A percentile compares a stretch with the other conserved stretches of the same genome.
These are phyloP conservation scores for Salix purpurea DNA, from an alignment of 345 rosid genomes.

Conservation along the genomic window DNA sequence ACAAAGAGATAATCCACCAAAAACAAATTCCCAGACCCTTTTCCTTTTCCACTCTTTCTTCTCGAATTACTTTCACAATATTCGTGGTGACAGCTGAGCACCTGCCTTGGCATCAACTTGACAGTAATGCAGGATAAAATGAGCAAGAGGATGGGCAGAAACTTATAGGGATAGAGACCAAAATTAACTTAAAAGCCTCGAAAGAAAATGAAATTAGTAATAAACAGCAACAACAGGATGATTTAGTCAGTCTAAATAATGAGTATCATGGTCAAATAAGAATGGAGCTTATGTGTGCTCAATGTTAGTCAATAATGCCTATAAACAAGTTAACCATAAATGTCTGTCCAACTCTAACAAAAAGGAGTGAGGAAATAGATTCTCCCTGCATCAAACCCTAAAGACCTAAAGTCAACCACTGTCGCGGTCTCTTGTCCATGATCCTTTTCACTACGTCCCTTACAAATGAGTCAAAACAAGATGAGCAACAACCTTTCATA, in stretches of 20 bases:
- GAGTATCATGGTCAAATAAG: constrained; percentile 24
- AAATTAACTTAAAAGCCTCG: not conserved
- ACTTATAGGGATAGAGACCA: not conserved
- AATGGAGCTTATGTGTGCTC: constrained; percentile 30
- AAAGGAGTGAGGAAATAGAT: constrained; percentile 18
- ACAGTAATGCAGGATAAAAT: not conserved
- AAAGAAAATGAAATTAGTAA: not conserved
- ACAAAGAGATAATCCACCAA: too few relatives aligned
- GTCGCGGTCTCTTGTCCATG: constrained; percentile 64
- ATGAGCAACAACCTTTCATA: constrained; percentile 71
- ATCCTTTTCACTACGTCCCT: constrained; percentile 77
- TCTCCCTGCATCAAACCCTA: constrained; percentile 28
- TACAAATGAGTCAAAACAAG: constrained; percentile 83
- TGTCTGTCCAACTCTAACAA: constrained; percentile 31
- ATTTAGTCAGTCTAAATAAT: constrained; percentile 21
- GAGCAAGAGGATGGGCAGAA: not conserved
- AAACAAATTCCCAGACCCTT: too few relatives aligned
- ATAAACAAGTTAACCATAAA: constrained; percentile 31
- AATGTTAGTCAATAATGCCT: constrained; percentile 28
- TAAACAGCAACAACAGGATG: constrained; percentile 1
- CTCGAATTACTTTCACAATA: not conserved
- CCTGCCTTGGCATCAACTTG: not conserved
- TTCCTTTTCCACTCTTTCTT: too few relatives aligned
- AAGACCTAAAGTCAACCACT: constrained; percentile 82
- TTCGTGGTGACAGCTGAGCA: not conserved